phyloP scores from a whole-genome alignment of 202 grass and related monocot species.

The Bolboschoenoplectus hybrid region DNA sequence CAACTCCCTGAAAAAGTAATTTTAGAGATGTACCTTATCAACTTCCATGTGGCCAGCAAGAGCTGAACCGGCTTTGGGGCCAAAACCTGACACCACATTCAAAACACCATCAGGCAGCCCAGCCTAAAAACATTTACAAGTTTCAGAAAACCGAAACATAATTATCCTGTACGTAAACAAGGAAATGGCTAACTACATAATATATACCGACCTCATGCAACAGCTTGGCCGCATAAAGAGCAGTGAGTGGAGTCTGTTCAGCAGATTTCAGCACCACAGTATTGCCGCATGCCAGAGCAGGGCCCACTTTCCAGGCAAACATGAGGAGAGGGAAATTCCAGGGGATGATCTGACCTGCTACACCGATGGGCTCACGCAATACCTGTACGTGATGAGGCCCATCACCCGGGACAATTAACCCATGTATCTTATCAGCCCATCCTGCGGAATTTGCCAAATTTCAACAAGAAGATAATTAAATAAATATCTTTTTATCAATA shows the following conservation, averaged over 20 bases:
- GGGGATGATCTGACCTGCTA: constrained; percentile 70
- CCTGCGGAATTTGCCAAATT: constrained; percentile 35
- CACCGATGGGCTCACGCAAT: constrained; percentile 71
- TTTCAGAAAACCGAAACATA: not conserved
- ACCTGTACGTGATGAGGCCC: constrained; percentile 62
- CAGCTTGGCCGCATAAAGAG: constrained; percentile 56
- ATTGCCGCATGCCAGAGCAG: constrained; percentile 81
- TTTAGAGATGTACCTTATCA: constrained; percentile 53
- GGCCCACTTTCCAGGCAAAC: constrained; percentile 80
- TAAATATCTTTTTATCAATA: not conserved
- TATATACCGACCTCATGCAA: constrained; percentile 55
- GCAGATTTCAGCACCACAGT: constrained; percentile 74
- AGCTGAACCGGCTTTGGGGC: constrained; percentile 64
- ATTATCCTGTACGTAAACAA: not conserved
- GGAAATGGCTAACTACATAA: not conserved
- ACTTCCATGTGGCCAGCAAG: constrained; percentile 66
- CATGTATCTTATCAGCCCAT: constrained; percentile 81
- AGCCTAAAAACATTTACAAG: constrained; percentile 34
- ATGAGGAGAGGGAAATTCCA: constrained; percentile 85
- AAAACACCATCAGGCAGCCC: constrained; percentile 65
- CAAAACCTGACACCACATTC: constrained; percentile 71
- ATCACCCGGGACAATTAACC: constrained; percentile 52
- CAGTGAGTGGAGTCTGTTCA: constrained; percentile 76
- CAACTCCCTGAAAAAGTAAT: not conserved
- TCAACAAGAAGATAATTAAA: not conserved